phyloP scores from a whole-genome alignment of 2,329 filamentous ascomycete genomes.

The Colletotrichum sp. region DNA sequence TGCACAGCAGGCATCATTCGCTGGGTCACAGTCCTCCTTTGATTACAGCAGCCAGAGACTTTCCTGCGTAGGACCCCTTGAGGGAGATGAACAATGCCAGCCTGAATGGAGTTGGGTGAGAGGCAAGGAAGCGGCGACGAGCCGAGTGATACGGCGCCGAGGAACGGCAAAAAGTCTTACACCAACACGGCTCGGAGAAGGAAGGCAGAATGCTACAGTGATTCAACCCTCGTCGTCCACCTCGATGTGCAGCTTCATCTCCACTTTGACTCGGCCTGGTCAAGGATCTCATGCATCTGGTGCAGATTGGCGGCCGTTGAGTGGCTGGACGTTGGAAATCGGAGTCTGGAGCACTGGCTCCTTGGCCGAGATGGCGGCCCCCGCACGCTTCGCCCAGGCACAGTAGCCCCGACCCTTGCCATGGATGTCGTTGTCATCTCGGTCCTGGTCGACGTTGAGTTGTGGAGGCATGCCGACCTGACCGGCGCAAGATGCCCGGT shows the following conservation, averaged over 20 bases:
- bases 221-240: background rate
- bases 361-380: constrained; percentile 6
- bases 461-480: background rate
- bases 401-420: background rate
- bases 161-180: background rate
- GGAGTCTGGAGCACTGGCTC: background rate
- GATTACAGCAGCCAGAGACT: background rate
- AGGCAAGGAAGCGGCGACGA: background rate
- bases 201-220: background rate
- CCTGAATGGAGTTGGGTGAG: background rate
- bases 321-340: constrained; percentile 9
- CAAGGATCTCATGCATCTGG: constrained; percentile 4
- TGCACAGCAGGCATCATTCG: background rate
- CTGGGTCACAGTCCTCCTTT: background rate
- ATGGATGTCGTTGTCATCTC: background rate
- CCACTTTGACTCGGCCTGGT: constrained; percentile 3
- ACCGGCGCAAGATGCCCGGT: background rate
- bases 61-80: background rate
- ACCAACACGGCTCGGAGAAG: background rate
- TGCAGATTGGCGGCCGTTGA: constrained; percentile 1
- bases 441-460: background rate
- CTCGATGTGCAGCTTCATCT: constrained; percentile 2
- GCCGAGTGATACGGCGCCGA: background rate
- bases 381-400: background rate
- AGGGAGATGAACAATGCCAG: constrained; percentile 14